phyloP scores from a whole-genome alignment of 306 rosid genomes.

The Leucaena leucocephala region DNA sequence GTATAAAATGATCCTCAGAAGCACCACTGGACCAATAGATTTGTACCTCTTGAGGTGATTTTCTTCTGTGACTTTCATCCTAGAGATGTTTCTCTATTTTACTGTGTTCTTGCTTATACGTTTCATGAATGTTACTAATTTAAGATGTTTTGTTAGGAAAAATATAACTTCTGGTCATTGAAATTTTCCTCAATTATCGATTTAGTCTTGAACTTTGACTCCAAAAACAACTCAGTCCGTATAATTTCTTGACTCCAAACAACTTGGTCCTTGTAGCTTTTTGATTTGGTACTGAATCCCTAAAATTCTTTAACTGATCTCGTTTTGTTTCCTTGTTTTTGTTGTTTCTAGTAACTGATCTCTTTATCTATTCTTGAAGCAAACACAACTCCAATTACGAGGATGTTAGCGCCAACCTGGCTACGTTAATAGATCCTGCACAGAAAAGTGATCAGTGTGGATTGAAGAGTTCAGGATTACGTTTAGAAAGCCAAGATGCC shows the following conservation, averaged over 20 bases:
- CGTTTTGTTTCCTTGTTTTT: constrained; percentile 3
- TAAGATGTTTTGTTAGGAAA: not conserved
- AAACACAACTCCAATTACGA: constrained; percentile 43
- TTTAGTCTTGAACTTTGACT: not conserved
- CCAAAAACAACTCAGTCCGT: not conserved
- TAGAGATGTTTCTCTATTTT: constrained; percentile 16
- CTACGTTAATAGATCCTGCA: constrained; percentile 39
- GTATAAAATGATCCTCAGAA: constrained; percentile 70
- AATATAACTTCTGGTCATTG: not conserved
- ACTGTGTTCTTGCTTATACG: constrained; percentile 29
- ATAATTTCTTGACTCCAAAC: not conserved
- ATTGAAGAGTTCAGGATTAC: constrained; percentile 35
- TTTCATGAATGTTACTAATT: constrained; percentile 5
- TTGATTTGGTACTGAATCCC: too few species aligned
- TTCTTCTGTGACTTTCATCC: constrained; percentile 26
- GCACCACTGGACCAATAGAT: constrained; percentile 76
- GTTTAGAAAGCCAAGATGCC: constrained; percentile 33
- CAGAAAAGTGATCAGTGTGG: constrained; percentile 31
- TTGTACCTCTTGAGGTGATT: constrained; percentile 73
- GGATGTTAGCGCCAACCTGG: constrained; percentile 36
- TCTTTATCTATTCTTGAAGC: constrained; percentile 42
- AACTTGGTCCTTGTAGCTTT: too few species aligned
- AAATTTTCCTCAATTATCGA: not conserved
- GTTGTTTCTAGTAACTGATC: constrained; percentile 21
- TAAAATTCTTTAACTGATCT: not conserved